Base-by-base conservation (phyloP, 169 alveolate species). In the Plasmodium fragile region DNA sequence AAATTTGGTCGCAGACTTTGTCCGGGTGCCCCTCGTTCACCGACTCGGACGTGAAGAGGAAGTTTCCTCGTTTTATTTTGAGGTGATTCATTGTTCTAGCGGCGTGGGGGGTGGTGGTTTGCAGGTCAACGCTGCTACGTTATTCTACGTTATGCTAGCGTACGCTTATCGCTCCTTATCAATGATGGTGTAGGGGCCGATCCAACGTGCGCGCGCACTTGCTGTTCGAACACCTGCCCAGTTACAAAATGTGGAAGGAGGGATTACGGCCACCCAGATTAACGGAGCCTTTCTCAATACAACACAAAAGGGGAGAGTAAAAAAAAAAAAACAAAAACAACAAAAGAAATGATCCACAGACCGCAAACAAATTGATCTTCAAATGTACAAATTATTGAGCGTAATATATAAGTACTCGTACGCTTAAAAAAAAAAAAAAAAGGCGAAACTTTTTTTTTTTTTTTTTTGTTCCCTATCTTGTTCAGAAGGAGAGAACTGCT, bases 11-110 rank as follows among this genome's bases (percentile, higher is more conserved):
- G 96, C 99, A 99, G 43, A 99, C 95, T 97, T 99, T 99, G 96
- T 99, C 99, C 0, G 99, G 99, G 84, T 99, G 99, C 28, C 99
- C 99, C 81, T 99, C 99, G 79, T 99, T 98, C 55, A 99, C 99
- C 39, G 99, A 98, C 92, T 99, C 99, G 13, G 99, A 99, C 41
- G 99, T 98, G 97, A 99, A 99, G 79, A 98, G 98, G 97, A 99
- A 98, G 95, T 95, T 97, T 25, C 96, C 98, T 41, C 94, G 65
- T 34, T 89, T 89, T 22, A 89, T 79, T 79, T 89, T 89, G 28
- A 89, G 41, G 34, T 89, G 94, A 22, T 53, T 70, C 94, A 89
- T 89, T 30, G 39, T 83, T 16, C 59, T 49, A 8, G 3, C 8
- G 25, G 3, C 8, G 59, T 49, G 25, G 59, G 1, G n/a, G n/a